A percentile compares a stretch with the other conserved stretches of the same genome.
These are phyloP conservation scores for Pseudopyricularia cyperi DNA, from an alignment of 2,329 filamentous ascomycete species.

Conservation along the genomic window DNA sequence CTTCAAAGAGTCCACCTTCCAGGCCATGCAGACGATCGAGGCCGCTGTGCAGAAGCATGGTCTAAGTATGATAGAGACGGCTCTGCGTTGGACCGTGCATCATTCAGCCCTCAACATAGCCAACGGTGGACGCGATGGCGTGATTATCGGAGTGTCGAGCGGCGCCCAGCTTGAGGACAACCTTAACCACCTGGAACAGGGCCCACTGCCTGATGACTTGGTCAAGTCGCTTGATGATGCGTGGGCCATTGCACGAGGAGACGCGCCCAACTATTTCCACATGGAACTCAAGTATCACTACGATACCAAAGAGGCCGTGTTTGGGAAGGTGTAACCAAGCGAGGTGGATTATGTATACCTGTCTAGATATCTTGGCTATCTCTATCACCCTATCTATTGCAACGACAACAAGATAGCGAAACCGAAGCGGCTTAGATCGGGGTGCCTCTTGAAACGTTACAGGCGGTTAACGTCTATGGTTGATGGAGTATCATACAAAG, in stretches of 20 bases:
- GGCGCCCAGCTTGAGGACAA: conserved; percentile 36
- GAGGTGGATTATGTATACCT: not conserved
- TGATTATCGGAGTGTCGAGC: conserved; percentile 38
- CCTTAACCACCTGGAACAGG: conserved; percentile 36
- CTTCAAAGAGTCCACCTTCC: conserved; percentile 43
- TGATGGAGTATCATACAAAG: too few species aligned
- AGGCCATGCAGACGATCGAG: conserved; percentile 51
- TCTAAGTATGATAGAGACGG: conserved; percentile 52
- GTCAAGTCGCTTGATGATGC: conserved; percentile 61
- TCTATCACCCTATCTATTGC: too few species aligned
- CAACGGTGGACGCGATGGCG: conserved; percentile 21
- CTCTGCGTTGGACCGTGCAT: conserved; percentile 55
- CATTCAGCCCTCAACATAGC: conserved; percentile 30
- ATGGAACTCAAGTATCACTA: conserved; percentile 53
- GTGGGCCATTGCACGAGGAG: conserved; percentile 55
- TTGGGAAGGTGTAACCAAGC: conserved; percentile 19
- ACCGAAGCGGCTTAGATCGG: too few species aligned
- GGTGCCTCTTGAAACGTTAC: too few species aligned
- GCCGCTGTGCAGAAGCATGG: conserved; percentile 48
- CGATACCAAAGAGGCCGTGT: conserved; percentile 47
- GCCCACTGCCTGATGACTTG: conserved; percentile 59
- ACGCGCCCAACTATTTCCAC: conserved; percentile 39
- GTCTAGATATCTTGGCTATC: too few species aligned
- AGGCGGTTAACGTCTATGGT: too few species aligned
- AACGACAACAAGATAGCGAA: too few species aligned